Evolutionary conservation across 345 rosid genomes (phyloP).

Genomic region (Eucalyptus viminalis): DNA sequence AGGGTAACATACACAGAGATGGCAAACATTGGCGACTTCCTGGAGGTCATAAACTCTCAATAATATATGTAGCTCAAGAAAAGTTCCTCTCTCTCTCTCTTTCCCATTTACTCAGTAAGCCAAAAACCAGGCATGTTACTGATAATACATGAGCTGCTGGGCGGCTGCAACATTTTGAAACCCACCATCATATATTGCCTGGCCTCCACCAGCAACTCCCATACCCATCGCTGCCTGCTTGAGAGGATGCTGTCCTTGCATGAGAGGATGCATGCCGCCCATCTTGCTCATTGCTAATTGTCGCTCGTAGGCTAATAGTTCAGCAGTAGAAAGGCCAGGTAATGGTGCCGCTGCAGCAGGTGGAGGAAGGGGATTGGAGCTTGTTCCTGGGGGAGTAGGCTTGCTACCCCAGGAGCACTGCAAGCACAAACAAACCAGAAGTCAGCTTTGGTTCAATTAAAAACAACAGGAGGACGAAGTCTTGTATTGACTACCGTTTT

Average conservation of each 20-base stretch:
- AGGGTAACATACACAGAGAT: not conserved
- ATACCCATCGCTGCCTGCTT: conserved; percentile 84
- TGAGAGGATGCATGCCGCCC: conserved; percentile 60
- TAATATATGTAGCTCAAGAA: not conserved
- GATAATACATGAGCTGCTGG: no score
- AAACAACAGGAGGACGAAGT: not conserved
- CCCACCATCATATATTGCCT: conserved; percentile 85
- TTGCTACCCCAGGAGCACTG: no score
- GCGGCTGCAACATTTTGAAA: conserved; percentile 55
- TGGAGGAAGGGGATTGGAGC: no score
- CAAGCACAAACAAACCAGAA: no score
- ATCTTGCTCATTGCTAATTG: conserved; percentile 79
- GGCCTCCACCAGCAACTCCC: conserved; percentile 75
- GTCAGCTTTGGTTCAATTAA: no score
- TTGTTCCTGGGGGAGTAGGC: no score
- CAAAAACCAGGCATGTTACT: no score
- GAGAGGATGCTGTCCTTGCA: conserved; percentile 81
- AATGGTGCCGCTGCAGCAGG: no score
- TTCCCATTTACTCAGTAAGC: accelerated
- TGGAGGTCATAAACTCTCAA: not conserved
- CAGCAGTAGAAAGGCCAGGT: no score
- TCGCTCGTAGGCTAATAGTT: conserved; percentile 69
- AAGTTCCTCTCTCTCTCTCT: not conserved
- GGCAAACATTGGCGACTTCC: not conserved
- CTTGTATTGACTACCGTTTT: not conserved